A percentile compares a stretch with the other conserved stretches of the same genome.
phyloP scores from a whole-genome alignment of 1,284 basidiomycete genomes.

The Pyrrhoderma lamaoense region DNA sequence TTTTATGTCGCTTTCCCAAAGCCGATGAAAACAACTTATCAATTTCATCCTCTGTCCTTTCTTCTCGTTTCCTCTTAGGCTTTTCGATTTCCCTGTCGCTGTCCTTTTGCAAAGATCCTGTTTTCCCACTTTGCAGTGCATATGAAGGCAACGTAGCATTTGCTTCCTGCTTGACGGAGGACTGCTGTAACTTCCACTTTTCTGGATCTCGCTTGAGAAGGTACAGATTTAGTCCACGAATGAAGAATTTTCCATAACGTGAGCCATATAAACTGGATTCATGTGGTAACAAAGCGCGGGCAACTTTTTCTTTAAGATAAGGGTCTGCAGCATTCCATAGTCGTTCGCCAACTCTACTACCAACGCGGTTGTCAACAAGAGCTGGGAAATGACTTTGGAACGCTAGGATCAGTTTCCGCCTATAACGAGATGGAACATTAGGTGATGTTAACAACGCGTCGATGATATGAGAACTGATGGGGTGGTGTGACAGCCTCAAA shows the following conservation, averaged over 20 bases:
- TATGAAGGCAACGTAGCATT: background rate
- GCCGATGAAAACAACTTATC: slow-evolving; percentile 26
- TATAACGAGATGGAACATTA: slow-evolving; percentile 56
- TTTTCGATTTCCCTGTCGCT: slow-evolving; percentile 1
- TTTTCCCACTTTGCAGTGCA: background rate
- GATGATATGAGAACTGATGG: slow-evolving; percentile 75
- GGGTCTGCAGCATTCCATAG: slow-evolving; percentile 85
- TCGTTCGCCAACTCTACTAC: slow-evolving; percentile 81
- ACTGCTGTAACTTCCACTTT: slow-evolving; percentile 69
- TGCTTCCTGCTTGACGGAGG: slow-evolving; percentile 16
- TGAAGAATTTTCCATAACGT: slow-evolving; percentile 83
- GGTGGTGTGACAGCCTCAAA: slow-evolving; percentile 62
- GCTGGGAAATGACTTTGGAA: slow-evolving; percentile 72
- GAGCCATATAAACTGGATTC: slow-evolving; percentile 67
- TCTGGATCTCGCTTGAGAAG: slow-evolving; percentile 72
- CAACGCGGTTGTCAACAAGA: slow-evolving; percentile 82
- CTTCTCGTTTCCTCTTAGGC: slow-evolving; percentile 21
- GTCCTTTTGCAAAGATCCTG: slow-evolving; percentile 3
- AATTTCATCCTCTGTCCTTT: slow-evolving; percentile 26
- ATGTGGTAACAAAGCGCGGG: slow-evolving; percentile 63
- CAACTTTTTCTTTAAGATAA: slow-evolving; percentile 90
- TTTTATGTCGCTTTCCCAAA: slow-evolving; percentile 20
- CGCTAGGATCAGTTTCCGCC: slow-evolving; percentile 63
- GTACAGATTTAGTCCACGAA: slow-evolving; percentile 70
- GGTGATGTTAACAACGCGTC: slow-evolving; percentile 71